These are phyloP conservation scores for Rhodotorula glutinis DNA, from an alignment of 1,284 basidiomycete species.

Conservation along the genomic window DNA sequence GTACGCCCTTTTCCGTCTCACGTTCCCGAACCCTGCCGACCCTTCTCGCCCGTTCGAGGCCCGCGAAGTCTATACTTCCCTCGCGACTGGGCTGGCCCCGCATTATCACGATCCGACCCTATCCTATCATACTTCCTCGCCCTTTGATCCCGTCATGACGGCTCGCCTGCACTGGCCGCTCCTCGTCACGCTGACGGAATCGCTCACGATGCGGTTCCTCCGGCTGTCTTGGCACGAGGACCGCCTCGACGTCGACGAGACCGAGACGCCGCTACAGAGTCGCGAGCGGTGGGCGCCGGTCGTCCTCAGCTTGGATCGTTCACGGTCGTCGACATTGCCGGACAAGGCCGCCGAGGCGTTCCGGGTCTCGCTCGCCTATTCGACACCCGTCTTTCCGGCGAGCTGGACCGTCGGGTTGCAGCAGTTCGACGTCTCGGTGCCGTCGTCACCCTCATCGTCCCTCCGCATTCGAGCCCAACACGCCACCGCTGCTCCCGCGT, in stretches of 20 bases:
- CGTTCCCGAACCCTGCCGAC: background rate
- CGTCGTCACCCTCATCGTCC: slow-evolving; percentile 8
- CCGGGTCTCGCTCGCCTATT: slow-evolving; percentile 43
- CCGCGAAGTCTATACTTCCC: slow-evolving; percentile 17
- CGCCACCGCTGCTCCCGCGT: slow-evolving; percentile 36
- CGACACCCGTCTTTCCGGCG: slow-evolving; percentile 43
- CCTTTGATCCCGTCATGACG: slow-evolving; percentile 30
- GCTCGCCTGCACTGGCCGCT: slow-evolving; percentile 42
- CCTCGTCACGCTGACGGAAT: slow-evolving; percentile 44
- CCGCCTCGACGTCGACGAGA: slow-evolving; percentile 33
- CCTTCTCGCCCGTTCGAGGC: background rate
- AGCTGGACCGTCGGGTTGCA: slow-evolving; percentile 46
- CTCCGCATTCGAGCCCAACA: slow-evolving; percentile 13
- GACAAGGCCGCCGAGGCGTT: slow-evolving; percentile 14
- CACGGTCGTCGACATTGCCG: background rate
- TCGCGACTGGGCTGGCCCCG: slow-evolving; percentile 4
- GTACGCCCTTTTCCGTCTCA: slow-evolving; percentile 42
- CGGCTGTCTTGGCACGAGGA: slow-evolving; percentile 6
- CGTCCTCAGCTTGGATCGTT: background rate
- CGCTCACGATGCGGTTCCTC: slow-evolving; percentile 43
- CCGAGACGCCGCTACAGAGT: slow-evolving; percentile 38
- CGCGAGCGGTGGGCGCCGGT: slow-evolving; percentile 25
- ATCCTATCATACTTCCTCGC: background rate
- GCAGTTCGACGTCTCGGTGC: slow-evolving; percentile 40
- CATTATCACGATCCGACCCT: background rate